Evolutionary conservation across 1,139 yeast species (phyloP), one percentile per base, ranked within the genome.

Genomic region (Candida smagusa): DNA sequence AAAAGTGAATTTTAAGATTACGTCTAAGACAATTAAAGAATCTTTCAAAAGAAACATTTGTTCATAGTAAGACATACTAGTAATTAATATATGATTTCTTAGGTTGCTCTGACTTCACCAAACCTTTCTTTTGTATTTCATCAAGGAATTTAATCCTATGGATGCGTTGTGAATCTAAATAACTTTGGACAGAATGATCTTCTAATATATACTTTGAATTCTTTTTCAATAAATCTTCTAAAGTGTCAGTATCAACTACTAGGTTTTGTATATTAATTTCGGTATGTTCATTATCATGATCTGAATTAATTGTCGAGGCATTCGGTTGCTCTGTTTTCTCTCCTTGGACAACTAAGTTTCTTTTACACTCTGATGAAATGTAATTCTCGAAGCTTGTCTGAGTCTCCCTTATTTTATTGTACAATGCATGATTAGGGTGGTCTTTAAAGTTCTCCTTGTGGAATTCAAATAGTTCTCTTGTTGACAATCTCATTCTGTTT

Each of bases 81-180:
- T 37, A 34, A 21, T 37, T 33, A 30, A 35, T 36, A 30, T 31
- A 35, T 12, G 27, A 32, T 16, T 27, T 32, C 30, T 33, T 40
- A 2, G 39, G 30, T 6, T 22, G 16, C 7, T 19, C 12, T 16
- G 33, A 7, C 16, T 31, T 30, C 6, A 30, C 30, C 12, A 58
- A 23, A 1, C 64, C 64, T 35, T 47, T 54, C 8, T 46, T 43
- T 28, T 46, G 31, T 6, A 62, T 51, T 37, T 63, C 68, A 23
- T 50, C 39, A 19, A 52, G 35, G 36, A 63, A 63, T 26, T 49
- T 49, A 9, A 38, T 40, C 29, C 40, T 45, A 36, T 63, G 68
- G 4, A 40, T 36, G 30, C 46, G 37, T 36, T 53, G 60, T 5
- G 45, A 34, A 22, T 39, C 45, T 8, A 56, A 8, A 38, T 48